phyloP scores from a whole-genome alignment of 495 filamentous ascomycete species.

The Annulohypoxylon stygium region DNA sequence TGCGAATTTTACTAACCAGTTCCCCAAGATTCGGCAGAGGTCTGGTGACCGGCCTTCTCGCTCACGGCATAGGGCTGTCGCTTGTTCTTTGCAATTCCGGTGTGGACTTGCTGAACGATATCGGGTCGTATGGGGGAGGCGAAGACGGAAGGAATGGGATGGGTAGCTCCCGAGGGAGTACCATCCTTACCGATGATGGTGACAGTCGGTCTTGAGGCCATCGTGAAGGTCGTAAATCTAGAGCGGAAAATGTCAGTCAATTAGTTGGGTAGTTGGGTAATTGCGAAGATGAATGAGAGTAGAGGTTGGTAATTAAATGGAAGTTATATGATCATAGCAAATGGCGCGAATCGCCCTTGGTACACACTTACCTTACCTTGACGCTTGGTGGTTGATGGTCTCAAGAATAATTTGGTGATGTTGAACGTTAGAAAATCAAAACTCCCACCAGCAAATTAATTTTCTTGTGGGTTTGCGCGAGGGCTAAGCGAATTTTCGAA shows the following conservation, averaged over 20 bases:
- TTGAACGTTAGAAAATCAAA: slow-evolving; percentile 44
- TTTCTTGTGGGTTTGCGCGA: slow-evolving; percentile 53
- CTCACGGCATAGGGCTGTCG: slow-evolving; percentile 99
- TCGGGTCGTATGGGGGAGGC: slow-evolving; percentile 95
- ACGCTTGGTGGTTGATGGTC: slow-evolving; percentile 48
- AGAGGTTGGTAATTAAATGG: background rate
- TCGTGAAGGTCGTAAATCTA: slow-evolving; percentile 64
- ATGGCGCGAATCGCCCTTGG: background rate
- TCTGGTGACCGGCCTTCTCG: slow-evolving; percentile 99
- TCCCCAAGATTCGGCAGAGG: slow-evolving; percentile 99
- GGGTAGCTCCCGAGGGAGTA: slow-evolving; percentile 84
- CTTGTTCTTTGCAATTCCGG: slow-evolving; percentile 99
- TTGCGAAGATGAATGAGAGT: background rate
- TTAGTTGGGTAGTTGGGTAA: background rate
- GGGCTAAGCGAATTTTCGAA: slow-evolving; percentile 50
- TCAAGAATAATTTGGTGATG: slow-evolving; percentile 45
- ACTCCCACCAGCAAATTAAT: slow-evolving; percentile 44
- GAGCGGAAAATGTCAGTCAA: slow-evolving; percentile 28
- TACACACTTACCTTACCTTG: slow-evolving; percentile 52
- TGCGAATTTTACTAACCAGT: slow-evolving; percentile 80
- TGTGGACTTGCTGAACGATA: slow-evolving; percentile 99
- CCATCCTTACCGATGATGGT: slow-evolving; percentile 94
- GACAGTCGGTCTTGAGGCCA: slow-evolving; percentile 95
- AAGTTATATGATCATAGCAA: background rate
- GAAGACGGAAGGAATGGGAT: slow-evolving; percentile 95